Percentiles rank a stretch among this genome's conserved stretches.
phyloP scores from a whole-genome alignment of 2,329 filamentous ascomycete species.

The Beauveria rudraprayagi region DNA sequence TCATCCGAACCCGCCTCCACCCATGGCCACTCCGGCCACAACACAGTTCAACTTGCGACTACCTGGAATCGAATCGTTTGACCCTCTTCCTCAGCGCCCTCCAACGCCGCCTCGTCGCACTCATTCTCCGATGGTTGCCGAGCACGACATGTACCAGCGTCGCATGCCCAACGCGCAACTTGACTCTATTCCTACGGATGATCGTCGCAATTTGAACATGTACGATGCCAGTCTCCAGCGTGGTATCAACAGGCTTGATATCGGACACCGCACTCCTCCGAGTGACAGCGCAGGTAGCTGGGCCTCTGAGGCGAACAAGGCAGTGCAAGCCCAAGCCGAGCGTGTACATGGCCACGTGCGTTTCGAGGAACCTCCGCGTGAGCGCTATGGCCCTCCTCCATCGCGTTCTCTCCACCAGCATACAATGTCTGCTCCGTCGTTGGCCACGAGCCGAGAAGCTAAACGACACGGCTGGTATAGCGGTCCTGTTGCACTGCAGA shows the following conservation, averaged over 20 bases:
- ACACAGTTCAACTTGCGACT: slow-evolving; percentile 58
- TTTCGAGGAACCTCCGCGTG: slow-evolving; percentile 39
- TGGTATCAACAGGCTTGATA: slow-evolving; percentile 58
- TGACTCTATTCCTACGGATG: slow-evolving; percentile 30
- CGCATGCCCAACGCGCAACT: slow-evolving; percentile 19
- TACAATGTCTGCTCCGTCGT: slow-evolving; percentile 50
- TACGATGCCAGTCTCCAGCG: slow-evolving; percentile 62
- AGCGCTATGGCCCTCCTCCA: slow-evolving; percentile 22
- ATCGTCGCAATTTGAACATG: slow-evolving; percentile 43
- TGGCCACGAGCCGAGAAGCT: slow-evolving; percentile 47
- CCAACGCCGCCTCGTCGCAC: slow-evolving; percentile 55
- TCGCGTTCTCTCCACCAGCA: slow-evolving; percentile 41
- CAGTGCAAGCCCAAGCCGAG: slow-evolving; percentile 47
- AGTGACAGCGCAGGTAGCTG: slow-evolving; percentile 46
- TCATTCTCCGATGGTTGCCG: slow-evolving; percentile 71
- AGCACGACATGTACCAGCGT: slow-evolving; percentile 39
- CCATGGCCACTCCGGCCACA: slow-evolving; percentile 36
- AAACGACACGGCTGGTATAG: slow-evolving; percentile 71
- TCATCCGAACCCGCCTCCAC: slow-evolving; percentile 47
- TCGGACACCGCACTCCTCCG: slow-evolving; percentile 44
- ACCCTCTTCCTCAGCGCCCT: slow-evolving; percentile 59
- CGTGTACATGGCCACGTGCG: slow-evolving; percentile 42
- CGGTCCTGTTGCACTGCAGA: slow-evolving; percentile 34
- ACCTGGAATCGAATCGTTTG: slow-evolving; percentile 88
- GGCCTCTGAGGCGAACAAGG: slow-evolving; percentile 49